phyloP scores from a whole-genome alignment of 306 rosid genomes.

The Fagus crenata region DNA sequence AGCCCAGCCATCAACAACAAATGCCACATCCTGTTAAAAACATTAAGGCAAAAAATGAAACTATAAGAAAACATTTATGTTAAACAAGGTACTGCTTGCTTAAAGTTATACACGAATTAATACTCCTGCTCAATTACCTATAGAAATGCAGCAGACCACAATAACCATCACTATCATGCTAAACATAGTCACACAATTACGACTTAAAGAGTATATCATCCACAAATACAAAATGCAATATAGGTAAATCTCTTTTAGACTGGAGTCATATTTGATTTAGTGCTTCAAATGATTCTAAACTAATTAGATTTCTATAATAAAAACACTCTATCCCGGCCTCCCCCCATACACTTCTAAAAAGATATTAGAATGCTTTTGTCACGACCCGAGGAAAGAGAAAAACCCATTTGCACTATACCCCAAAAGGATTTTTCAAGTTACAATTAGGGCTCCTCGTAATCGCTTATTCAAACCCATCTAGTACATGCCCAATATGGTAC shows the following conservation, averaged over 20 bases:
- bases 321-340: background rate
- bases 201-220: background rate
- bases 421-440: too few relatives aligned
- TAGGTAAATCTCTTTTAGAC: background rate
- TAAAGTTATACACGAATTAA: background rate
- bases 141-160: background rate
- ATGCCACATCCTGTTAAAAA: constrained; percentile 76
- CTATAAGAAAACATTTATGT: background rate
- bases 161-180: background rate
- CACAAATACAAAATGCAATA: background rate
- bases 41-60: constrained; percentile 17
- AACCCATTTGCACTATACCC: too few relatives aligned
- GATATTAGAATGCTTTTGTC: too few relatives aligned
- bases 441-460: too few relatives aligned
- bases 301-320: background rate
- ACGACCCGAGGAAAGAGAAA: too few relatives aligned
- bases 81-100: background rate
- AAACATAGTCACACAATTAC: background rate
- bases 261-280: background rate
- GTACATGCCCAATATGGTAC: too few relatives aligned
- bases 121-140: background rate
- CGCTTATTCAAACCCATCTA: too few relatives aligned
- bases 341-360: background rate
- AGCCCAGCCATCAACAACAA: constrained; percentile 98
- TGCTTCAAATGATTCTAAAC: background rate